A percentile compares a stretch with the other conserved stretches of the same genome.
Conservation (phyloP, 352 stramenopile genomes). For the Phytophthora kernoviae region DNA sequence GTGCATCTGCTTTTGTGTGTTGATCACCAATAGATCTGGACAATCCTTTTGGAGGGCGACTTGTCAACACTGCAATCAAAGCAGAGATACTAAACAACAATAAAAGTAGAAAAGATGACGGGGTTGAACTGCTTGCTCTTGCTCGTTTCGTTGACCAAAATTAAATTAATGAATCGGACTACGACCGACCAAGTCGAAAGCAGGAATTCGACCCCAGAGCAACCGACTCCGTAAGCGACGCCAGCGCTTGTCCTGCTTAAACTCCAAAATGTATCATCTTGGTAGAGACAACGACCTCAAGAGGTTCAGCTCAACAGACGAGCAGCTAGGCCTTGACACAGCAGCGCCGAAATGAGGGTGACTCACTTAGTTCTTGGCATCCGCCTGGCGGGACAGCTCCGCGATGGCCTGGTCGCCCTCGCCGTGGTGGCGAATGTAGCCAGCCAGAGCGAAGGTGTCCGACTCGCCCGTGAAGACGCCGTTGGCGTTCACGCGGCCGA, state of each 20-base stretch:
- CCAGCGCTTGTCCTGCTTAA: conserved; percentile 6
- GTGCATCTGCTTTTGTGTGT: not conserved
- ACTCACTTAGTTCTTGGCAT: conserved; percentile 77
- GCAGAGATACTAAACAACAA: not conserved
- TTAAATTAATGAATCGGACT: conserved; percentile 33
- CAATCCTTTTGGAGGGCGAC: too few relatives aligned
- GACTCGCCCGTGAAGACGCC: conserved; percentile 97
- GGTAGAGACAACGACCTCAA: conserved; percentile 1
- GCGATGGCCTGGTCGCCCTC: conserved; percentile 95
- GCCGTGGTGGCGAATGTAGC: conserved; percentile 97
- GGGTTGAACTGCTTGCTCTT: conserved; percentile 38
- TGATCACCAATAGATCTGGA: not conserved
- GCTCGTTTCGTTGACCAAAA: conserved; percentile 30
- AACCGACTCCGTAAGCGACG: conserved; percentile 41
- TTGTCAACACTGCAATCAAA: not conserved
- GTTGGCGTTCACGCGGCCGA: conserved; percentile 97
- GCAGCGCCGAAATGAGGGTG: conserved; percentile 7
- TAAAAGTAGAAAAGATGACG: conserved; percentile 4
- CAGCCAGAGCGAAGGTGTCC: conserved; percentile 94
- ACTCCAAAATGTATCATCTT: conserved; percentile 13
- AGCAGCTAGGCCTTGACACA: conserved; percentile 22
- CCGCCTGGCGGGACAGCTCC: conserved; percentile 72
- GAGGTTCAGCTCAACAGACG: conserved; percentile 5
- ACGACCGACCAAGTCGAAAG: conserved; percentile 32
- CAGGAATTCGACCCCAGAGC: conserved; percentile 24